Evolutionary conservation across 2,329 filamentous ascomycete species (phyloP).

Genomic region (Davidsoniella australis): DNA sequence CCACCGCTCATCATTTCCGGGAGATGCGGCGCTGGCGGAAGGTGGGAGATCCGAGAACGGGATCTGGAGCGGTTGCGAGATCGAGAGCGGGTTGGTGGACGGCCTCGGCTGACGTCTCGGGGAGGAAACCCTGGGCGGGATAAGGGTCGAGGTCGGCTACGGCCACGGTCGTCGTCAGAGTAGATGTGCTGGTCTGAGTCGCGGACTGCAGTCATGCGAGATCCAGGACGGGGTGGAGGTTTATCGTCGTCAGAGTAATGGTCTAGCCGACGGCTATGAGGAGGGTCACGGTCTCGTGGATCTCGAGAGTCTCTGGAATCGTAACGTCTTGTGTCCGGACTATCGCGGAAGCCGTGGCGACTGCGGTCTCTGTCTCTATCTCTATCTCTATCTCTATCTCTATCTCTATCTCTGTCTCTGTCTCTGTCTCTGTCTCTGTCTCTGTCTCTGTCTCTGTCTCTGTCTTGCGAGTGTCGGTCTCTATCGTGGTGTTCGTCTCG

Average conservation of each 20-base stretch:
- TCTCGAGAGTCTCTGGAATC: constrained; percentile 1
- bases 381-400: constrained; percentile 16
- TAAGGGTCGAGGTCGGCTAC: neutral
- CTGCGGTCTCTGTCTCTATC: constrained; percentile 14
- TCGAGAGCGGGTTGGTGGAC: neutral
- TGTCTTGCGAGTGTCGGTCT: neutral
- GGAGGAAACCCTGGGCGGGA: no score
- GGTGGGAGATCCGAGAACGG: neutral
- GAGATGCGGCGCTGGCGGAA: neutral
- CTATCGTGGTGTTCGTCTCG: neutral
- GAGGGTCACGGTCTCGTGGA: neutral
- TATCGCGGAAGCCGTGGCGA: constrained; percentile 1
- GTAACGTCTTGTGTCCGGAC: neutral
- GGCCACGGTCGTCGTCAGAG: neutral
- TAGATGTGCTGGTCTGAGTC: neutral
- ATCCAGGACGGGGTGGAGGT: neutral
- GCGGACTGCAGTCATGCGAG: neutral
- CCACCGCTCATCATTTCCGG: neutral
- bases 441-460: constrained; percentile 12
- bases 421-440: constrained; percentile 3
- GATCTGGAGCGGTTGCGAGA: neutral
- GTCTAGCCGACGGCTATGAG: neutral
- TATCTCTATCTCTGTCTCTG: constrained; percentile 18
- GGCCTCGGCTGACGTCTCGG: neutral
- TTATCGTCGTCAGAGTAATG: constrained; percentile 1